Evolutionary conservation across 371 early-diverging fungal genomes (phyloP), one percentile per base, ranked within the genome.

Genomic region (Mucor irregularis): DNA sequence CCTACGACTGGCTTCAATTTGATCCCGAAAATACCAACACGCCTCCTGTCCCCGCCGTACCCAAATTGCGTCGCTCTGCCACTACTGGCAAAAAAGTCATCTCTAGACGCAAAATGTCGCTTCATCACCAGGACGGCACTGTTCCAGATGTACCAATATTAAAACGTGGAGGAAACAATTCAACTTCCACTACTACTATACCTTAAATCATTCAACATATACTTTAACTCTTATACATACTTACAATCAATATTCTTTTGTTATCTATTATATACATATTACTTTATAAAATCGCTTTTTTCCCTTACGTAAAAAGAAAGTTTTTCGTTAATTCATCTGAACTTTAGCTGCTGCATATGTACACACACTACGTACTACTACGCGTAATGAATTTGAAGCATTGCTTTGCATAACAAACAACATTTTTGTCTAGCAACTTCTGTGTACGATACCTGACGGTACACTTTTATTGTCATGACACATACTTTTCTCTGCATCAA

Each of bases 1-100:
- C 69, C 8, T 54, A 49, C 19, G 61, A 62, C 28, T 71, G 71
- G 71, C 33, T 63, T 26, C 33, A 52, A 1, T 46, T 64, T 25
- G 73, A 68, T 38, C 70, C 76, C 47, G 65, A 50, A 3, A 46
- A 38, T 25, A 17, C 39, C 7, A 49, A 39, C 21, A 39, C 17
- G 13, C 31, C 56, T 13, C 34, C 52, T 22, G 25, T 42, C 5
- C 46, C 55, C 1, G 25, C 48, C 10, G 43, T 58, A 19, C 52
- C 68, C 13, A 49, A 46, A 25, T 33, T 66, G 9, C 45, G 55
- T 10, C 40, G 71, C 35, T 68, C 72, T 0, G 51, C 66, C 2
- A 71, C 72, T 16, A 68, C 68, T 0, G 68, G 65, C 2, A 61
- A 35, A 49, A 58, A 55, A 39, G 33, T 54, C 2, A 10, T 26